Conservation (phyloP, 1,284 basidiomycete species). For the Peniophora sp. region DNA sequence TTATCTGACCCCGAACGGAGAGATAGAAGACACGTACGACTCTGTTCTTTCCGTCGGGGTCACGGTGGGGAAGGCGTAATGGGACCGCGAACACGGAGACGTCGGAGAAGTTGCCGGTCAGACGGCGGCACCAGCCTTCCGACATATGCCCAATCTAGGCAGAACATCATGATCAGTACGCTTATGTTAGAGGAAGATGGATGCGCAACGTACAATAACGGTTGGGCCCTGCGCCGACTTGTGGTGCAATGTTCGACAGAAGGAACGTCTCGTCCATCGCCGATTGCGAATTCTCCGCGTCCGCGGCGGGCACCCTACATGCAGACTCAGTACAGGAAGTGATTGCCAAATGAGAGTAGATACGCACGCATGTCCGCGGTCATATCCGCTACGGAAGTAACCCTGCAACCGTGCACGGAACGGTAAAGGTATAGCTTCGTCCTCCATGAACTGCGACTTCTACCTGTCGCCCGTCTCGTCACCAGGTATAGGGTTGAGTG, state of each 20-base stretch:
- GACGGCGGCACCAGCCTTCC: slow-evolving; percentile 92
- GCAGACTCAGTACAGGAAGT: background rate
- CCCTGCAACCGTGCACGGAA: slow-evolving; percentile 87
- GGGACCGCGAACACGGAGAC: slow-evolving; percentile 98
- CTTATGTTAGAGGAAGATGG: background rate
- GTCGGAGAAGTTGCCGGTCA: slow-evolving; percentile 83
- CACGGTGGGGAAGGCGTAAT: slow-evolving; percentile 86
- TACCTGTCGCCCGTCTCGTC: slow-evolving; percentile 54
- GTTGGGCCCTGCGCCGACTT: slow-evolving; percentile 97
- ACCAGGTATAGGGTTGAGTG: slow-evolving; percentile 21
- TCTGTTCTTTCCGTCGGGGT: slow-evolving; percentile 87
- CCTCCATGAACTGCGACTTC: slow-evolving; percentile 84
- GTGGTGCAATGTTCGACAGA: slow-evolving; percentile 94
- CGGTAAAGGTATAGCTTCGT: slow-evolving; percentile 64
- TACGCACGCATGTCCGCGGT: slow-evolving; percentile 92
- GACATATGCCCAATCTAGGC: slow-evolving; percentile 87
- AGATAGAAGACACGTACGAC: slow-evolving; percentile 57
- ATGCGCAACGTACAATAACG: slow-evolving; percentile 78
- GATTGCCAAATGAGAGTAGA: background rate
- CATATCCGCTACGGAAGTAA: slow-evolving; percentile 93
- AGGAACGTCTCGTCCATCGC: slow-evolving; percentile 98
- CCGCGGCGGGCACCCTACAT: slow-evolving; percentile 87
- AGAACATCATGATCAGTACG: background rate
- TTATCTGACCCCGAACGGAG: slow-evolving; percentile 1
- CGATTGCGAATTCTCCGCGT: slow-evolving; percentile 81